phyloP scores from a whole-genome alignment of 73 alveolate species.

The Paramecium sonneborni region DNA sequence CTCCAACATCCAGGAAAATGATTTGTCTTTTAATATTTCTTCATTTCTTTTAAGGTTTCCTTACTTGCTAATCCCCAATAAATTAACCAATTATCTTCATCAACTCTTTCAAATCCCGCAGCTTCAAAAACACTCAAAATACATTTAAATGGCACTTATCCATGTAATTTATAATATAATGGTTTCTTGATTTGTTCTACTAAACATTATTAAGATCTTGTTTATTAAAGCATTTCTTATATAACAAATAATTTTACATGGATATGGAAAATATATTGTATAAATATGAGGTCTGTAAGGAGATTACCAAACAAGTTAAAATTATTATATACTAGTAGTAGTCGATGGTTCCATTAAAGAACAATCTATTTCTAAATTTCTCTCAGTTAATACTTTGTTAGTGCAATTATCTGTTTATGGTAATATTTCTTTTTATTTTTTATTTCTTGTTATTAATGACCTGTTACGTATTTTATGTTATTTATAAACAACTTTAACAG shows the following conservation, averaged over 20 bases:
- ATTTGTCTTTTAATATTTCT: constrained; percentile 81
- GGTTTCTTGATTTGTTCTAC: constrained; percentile 32
- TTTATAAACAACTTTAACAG: not conserved
- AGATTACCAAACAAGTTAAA: constrained; percentile 44
- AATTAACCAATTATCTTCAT: constrained; percentile 72
- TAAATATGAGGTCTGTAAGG: not conserved
- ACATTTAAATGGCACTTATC: constrained; percentile 71
- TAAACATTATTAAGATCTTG: not conserved
- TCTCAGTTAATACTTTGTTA: not conserved
- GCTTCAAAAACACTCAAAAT: constrained; percentile 73
- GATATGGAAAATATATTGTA: constrained; percentile 35
- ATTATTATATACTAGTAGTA: not conserved
- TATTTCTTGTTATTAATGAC: not conserved
- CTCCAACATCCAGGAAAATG: constrained; percentile 92
- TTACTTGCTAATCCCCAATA: constrained; percentile 81
- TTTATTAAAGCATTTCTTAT: not conserved
- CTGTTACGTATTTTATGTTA: not conserved
- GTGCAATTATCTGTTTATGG: constrained; percentile 1
- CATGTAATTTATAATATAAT: constrained; percentile 4
- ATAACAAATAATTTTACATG: not conserved
- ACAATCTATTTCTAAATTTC: not conserved
- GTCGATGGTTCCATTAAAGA: constrained; percentile 28
- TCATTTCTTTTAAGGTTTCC: constrained; percentile 69
- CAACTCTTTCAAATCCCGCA: constrained; percentile 74
- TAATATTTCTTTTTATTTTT: not conserved